Base-by-base conservation (phyloP, 768 basidiomycete species). In the Boletus barrowsii region DNA sequence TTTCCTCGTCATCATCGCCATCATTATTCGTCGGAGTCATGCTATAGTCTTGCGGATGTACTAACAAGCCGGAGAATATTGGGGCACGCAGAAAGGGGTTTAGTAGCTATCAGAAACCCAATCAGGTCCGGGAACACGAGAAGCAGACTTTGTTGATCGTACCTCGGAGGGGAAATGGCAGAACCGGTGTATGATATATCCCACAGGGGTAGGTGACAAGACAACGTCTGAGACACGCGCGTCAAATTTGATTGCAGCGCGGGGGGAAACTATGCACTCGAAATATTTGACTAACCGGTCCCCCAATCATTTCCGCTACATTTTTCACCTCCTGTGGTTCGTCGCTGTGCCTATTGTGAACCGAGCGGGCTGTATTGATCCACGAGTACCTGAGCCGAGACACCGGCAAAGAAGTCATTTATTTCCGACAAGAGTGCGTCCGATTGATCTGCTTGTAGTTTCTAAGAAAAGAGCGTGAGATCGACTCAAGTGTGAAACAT, bases 101-200 rank as follows among this genome's bases (percentile, higher is more conserved):
- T 58, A 90, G 62, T 11, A 88, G 63, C 86, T 90, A 50, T 4
- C 4, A 10, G 14, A 20, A 46, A n/a, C n/a, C n/a, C n/a, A 14
- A 15, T 42, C 24, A 1, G 32, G 51, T 63, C 24, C 60, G 47
- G 9, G 4, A 35, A 47, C 18, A 41, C 7, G 11, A 11, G 24
- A 33, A 46, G 37, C 17, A 11, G 35, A 10, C 13, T 10, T 20
- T 3, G 45, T 32, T 32, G 22, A 15, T 61, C 74, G 43, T 57
- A 89, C 88, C 73, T 90, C 86, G 11, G 79, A 77, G 3, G 88
- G 84, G 56, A 88, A 87, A 1, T 79, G 3, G 80, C 75, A 7
- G 70, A 64, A 5, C 87, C 85, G 0, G 84, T 89, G 53, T 84
- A 88, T 87, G 87, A 91, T 10, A 89, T 68, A 51, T 86, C 83